A percentile compares a stretch with the other conserved stretches of the same genome.
Conservation (phyloP, 768 basidiomycete genomes). For the Tremella fuciformis region DNA sequence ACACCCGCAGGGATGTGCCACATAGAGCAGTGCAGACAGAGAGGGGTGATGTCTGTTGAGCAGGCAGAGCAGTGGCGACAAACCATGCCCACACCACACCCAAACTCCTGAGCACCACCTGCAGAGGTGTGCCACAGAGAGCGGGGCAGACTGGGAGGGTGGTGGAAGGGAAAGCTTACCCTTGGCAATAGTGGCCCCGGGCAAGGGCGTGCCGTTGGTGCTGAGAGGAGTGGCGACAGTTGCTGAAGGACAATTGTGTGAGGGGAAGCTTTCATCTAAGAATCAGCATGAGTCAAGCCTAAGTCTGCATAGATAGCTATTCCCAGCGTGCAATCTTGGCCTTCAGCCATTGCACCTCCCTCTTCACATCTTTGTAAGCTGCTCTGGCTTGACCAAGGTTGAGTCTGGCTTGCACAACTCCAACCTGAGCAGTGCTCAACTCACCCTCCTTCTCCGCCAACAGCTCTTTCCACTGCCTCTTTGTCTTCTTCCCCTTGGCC, state of each 20-base stretch:
- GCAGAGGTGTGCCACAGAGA: no score
- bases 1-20: no score
- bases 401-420: not conserved
- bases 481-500: not conserved
- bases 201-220: not conserved
- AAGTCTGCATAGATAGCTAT: not conserved
- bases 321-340: not conserved
- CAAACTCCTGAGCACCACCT: no score
- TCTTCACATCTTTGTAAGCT: not conserved
- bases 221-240: not conserved
- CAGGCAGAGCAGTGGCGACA: no score
- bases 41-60: no score
- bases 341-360: not conserved
- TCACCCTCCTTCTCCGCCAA: not conserved
- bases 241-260: not conserved
- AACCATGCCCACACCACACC: no score
- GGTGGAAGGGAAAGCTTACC: not conserved
- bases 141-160: no score
- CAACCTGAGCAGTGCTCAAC: not conserved
- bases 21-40: no score
- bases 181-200: not conserved
- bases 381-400: not conserved
- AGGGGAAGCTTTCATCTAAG: no score
- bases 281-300: conserved; percentile 4
- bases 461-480: not conserved